Evolutionary conservation across 169 alveolate genomes (phyloP).

Genomic region (Cystoisospora suis): DNA sequence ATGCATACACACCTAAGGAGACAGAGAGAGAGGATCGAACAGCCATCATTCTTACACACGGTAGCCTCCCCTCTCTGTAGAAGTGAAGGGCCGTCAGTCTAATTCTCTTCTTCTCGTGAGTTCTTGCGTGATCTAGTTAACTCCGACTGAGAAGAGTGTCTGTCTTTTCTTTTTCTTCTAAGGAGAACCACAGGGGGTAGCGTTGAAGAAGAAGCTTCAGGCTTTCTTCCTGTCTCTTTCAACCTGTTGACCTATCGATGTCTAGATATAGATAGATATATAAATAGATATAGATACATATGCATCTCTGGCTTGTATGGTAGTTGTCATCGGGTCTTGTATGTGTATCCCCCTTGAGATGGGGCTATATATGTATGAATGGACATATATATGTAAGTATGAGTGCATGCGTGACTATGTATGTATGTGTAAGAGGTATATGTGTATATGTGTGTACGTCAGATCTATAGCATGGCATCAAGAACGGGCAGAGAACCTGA

Average conservation of each 20-base stretch:
- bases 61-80: too few species aligned
- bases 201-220: too few species aligned
- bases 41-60: too few species aligned
- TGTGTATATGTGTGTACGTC: background rate
- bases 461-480: constrained; percentile 30
- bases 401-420: background rate
- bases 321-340: background rate
- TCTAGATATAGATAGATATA: background rate
- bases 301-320: background rate
- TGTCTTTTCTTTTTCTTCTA: too few species aligned
- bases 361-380: background rate
- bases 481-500: background rate
- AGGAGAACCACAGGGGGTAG: too few species aligned
- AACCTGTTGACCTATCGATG: background rate
- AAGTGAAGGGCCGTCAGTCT: too few species aligned
- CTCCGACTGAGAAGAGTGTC: too few species aligned
- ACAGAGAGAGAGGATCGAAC: too few species aligned
- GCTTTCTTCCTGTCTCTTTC: background rate
- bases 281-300: background rate
- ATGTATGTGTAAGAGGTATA: background rate
- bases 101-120: too few species aligned
- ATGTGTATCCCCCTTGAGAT: too few species aligned
- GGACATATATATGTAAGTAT: background rate
- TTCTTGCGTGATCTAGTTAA: too few species aligned
- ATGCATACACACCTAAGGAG: too few species aligned